Conservation (phyloP, 768 basidiomycete genomes). For the Hygrocybe punicea region DNA sequence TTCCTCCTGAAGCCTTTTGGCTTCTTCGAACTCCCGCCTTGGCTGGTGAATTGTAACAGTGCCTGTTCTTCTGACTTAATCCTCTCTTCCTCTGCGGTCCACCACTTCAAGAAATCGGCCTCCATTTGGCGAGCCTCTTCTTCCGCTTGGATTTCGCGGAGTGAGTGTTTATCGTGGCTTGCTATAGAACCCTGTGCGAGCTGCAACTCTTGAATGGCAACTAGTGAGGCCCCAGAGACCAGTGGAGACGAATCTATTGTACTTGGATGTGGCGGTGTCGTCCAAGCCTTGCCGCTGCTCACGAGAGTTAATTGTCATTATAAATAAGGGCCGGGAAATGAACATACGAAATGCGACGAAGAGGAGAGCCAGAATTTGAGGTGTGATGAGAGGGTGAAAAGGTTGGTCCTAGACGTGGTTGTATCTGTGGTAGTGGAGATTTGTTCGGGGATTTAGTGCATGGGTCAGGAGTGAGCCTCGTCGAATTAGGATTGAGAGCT, state of each 20-base stretch:
- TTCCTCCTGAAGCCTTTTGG: too few relatives aligned
- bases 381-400: slow-evolving; percentile 51
- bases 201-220: slow-evolving; percentile 82
- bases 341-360: background rate
- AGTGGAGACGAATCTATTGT: slow-evolving; percentile 33
- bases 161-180: slow-evolving; percentile 60
- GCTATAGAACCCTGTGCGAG: slow-evolving; percentile 49
- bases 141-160: slow-evolving; percentile 84
- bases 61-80: slow-evolving; percentile 54
- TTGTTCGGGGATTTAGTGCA: background rate
- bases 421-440: slow-evolving; percentile 20
- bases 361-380: background rate
- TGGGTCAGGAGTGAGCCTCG: background rate
- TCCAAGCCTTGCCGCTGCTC: slow-evolving; percentile 62
- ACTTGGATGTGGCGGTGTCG: slow-evolving; percentile 51
- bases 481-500: background rate
- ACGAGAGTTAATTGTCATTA: slow-evolving; percentile 6
- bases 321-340: background rate
- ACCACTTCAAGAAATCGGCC: slow-evolving; percentile 84
- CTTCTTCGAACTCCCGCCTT: too few relatives aligned
- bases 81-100: slow-evolving; percentile 78
- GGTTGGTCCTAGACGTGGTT: slow-evolving; percentile 57
- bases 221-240: slow-evolving; percentile 55
- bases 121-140: slow-evolving; percentile 65
- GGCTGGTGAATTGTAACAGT: too few relatives aligned